A percentile compares a stretch with the other conserved stretches of the same genome.
phyloP scores from a whole-genome alignment of 2,329 filamentous ascomycete genomes.

The Didymella segeticola region DNA sequence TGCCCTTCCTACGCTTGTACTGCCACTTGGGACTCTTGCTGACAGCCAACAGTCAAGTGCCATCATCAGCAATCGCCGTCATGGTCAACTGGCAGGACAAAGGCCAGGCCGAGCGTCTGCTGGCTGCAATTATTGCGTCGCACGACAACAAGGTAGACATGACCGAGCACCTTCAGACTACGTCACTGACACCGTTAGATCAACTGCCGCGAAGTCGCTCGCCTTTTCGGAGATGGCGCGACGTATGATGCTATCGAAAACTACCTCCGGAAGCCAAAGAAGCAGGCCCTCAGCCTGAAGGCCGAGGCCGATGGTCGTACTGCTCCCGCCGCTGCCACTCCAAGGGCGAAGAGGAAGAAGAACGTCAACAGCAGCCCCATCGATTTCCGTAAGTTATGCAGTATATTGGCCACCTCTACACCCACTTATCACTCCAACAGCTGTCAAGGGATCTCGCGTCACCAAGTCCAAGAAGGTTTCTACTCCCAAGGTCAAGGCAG shows the following conservation, averaged over 20 bases:
- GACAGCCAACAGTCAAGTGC: too few species aligned
- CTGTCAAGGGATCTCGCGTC: background rate
- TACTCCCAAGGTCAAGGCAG: background rate
- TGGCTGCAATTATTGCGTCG: conserved; percentile 52
- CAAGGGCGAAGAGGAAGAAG: conserved; percentile 12
- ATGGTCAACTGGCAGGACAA: conserved; percentile 49
- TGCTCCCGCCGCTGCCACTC: background rate
- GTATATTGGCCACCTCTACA: too few species aligned
- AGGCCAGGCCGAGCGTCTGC: conserved; percentile 51
- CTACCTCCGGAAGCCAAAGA: conserved; percentile 55
- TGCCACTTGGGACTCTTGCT: too few species aligned
- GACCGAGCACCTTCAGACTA: too few species aligned
- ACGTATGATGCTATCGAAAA: conserved; percentile 59
- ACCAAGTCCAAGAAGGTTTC: background rate
- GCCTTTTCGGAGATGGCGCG: conserved; percentile 54
- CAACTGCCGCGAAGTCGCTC: conserved; percentile 53
- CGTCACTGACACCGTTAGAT: conserved; percentile 45
- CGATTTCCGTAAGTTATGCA: conserved; percentile 17
- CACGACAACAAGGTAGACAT: too few species aligned
- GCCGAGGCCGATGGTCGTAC: conserved; percentile 16
- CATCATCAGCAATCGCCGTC: conserved; percentile 25
- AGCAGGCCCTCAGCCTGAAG: conserved; percentile 46
- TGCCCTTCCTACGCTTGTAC: too few species aligned
- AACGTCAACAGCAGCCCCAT: background rate
- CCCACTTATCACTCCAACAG: background rate